A percentile compares a stretch with the other conserved stretches of the same genome.
Evolutionary conservation across 768 basidiomycete species (phyloP).

Genomic region (Rhodotorula sphaerocarpa): DNA sequence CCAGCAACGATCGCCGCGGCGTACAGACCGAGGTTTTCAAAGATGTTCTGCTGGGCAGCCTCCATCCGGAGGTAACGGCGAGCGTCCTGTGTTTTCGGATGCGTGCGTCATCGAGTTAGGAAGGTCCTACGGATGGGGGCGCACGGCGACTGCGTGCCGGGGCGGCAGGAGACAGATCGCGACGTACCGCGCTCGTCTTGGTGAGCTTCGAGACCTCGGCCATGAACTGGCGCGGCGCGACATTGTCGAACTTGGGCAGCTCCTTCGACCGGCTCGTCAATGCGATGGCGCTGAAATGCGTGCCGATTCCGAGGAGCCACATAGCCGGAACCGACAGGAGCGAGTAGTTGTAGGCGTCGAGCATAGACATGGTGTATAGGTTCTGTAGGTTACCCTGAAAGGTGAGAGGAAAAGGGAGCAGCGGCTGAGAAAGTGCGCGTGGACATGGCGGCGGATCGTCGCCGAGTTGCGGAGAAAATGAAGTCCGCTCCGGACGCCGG

Average conservation of each 20-base stretch:
- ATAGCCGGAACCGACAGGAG: conserved; percentile 27
- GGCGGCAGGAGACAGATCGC: not conserved
- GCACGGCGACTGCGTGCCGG: too few species aligned
- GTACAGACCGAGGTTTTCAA: conserved; percentile 13
- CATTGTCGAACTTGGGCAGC: conserved; percentile 26
- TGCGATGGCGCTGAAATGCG: conserved; percentile 12
- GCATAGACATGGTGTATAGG: not conserved
- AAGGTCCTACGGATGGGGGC: too few species aligned
- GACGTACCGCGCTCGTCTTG: conserved; percentile 9
- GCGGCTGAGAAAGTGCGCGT: too few species aligned
- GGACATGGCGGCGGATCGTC: too few species aligned
- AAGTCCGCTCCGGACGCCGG: too few species aligned
- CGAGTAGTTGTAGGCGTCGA: conserved; percentile 19
- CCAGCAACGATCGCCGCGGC: conserved; percentile 13
- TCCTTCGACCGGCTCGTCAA: conserved; percentile 7
- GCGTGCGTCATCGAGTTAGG: not conserved
- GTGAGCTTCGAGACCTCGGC: not conserved
- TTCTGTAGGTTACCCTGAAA: not conserved
- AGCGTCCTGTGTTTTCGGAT: conserved; percentile 20
- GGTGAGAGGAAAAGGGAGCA: too few species aligned
- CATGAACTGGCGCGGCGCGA: conserved; percentile 12
- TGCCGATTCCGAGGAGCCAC: not conserved
- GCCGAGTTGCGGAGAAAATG: too few species aligned
- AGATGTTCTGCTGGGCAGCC: conserved; percentile 15
- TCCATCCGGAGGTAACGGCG: conserved; percentile 7